Evolutionary conservation across 2,329 filamentous ascomycete genomes (phyloP).

Genomic region (Whalleya microplaca): DNA sequence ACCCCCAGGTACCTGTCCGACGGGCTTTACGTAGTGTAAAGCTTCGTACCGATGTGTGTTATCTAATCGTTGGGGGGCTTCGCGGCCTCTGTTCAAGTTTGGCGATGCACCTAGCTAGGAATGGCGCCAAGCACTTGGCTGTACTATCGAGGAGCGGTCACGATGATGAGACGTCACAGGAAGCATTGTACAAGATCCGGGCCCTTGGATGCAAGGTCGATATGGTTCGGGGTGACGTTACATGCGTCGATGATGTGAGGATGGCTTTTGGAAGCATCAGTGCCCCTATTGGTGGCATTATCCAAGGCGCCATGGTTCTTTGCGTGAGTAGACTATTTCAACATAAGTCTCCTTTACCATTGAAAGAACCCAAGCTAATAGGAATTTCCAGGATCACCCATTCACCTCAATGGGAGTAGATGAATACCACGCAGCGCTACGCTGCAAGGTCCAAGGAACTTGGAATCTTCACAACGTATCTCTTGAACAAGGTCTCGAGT

Average conservation of each 20-base stretch:
- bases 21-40: too few relatives aligned
- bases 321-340: neutral
- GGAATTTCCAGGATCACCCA: slow-evolving; percentile 2
- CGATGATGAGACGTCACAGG: too few relatives aligned
- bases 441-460: slow-evolving; percentile 20
- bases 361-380: too few relatives aligned
- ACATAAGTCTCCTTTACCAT: too few relatives aligned
- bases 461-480: slow-evolving; percentile 24
- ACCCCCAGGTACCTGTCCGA: too few relatives aligned
- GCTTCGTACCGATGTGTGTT: too few relatives aligned
- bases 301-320: slow-evolving; percentile 31
- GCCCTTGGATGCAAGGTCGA: neutral
- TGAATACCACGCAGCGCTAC: slow-evolving; percentile 7
- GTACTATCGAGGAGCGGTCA: too few relatives aligned
- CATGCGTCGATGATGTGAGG: slow-evolving; percentile 10
- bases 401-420: slow-evolving; percentile 15
- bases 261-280: slow-evolving; percentile 2
- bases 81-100: too few relatives aligned
- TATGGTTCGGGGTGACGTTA: slow-evolving; percentile 11
- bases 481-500: neutral
- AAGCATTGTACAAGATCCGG: too few relatives aligned
- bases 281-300: slow-evolving; percentile 23
- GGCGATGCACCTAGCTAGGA: too few relatives aligned
- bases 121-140: too few relatives aligned
- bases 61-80: too few relatives aligned